Percentiles rank a stretch among this genome's conserved stretches.
phyloP scores from a whole-genome alignment of 495 filamentous ascomycete genomes.

The Penicillium canescens region DNA sequence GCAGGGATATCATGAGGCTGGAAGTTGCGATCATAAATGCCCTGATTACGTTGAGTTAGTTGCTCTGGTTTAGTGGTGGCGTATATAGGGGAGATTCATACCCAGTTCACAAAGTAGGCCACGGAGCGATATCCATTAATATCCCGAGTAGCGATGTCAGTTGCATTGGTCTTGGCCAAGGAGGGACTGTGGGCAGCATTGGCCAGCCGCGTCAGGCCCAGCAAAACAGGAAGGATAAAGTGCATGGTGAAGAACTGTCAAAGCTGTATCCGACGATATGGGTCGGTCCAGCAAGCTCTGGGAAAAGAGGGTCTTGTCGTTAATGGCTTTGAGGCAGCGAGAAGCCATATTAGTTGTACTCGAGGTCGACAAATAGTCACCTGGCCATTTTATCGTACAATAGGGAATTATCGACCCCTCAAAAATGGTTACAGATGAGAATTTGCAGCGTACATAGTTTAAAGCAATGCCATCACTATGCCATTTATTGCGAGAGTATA shows the following conservation, averaged over 20 bases:
- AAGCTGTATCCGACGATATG: neutral
- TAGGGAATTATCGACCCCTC: too few species aligned
- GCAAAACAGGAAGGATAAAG: conserved; percentile 8
- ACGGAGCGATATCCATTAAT: conserved; percentile 60
- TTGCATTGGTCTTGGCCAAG: neutral
- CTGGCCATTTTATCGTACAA: too few species aligned
- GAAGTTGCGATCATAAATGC: conserved; percentile 72
- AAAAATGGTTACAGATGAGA: too few species aligned
- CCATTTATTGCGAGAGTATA: too few species aligned
- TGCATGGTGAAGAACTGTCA: conserved; percentile 11
- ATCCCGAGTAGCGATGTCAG: conserved; percentile 14
- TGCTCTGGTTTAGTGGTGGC: neutral
- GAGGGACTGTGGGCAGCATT: conserved; percentile 10
- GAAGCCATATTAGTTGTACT: conserved; percentile 2
- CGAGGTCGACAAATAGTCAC: neutral
- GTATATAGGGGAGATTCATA: conserved; percentile 3
- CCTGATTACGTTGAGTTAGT: conserved; percentile 40
- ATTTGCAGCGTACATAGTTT: too few species aligned
- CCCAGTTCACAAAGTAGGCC: conserved; percentile 87
- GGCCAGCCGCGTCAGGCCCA: conserved; percentile 14
- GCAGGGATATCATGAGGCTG: conserved; percentile 73
- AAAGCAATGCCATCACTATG: too few species aligned
- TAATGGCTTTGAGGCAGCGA: neutral
- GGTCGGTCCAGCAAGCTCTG: conserved; percentile 14
- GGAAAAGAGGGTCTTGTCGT: neutral